Conservation (phyloP, 108 stramenopile genomes). For the Conticribra guillardii region DNA sequence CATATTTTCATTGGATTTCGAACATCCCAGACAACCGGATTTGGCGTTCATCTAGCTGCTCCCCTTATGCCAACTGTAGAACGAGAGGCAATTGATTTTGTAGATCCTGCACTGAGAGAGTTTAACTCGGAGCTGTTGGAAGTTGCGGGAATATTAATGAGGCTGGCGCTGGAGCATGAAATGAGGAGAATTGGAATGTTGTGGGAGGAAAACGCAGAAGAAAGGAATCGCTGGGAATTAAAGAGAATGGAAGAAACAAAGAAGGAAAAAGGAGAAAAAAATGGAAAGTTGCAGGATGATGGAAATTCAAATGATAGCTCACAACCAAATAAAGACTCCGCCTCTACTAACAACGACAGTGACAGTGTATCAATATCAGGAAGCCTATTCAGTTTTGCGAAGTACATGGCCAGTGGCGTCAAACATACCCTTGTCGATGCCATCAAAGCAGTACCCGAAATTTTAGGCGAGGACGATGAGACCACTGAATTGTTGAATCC, state of each 20-base stretch:
- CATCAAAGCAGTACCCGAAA: constrained; percentile 42
- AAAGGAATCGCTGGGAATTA: constrained; percentile 40
- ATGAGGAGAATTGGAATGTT: constrained; percentile 55
- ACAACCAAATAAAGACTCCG: constrained; percentile 3
- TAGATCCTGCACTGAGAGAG: constrained; percentile 68
- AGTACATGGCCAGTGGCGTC: constrained; percentile 79
- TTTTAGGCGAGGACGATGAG: constrained; percentile 55
- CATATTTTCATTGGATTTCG: constrained; percentile 83
- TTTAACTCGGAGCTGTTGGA: constrained; percentile 78
- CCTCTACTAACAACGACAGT: constrained; percentile 1
- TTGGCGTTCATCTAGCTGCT: constrained; percentile 78
- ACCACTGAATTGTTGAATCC: constrained; percentile 70
- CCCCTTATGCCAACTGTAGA: constrained; percentile 86
- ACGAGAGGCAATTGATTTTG: constrained; percentile 82
- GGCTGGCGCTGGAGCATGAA: constrained; percentile 67
- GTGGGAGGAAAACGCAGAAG: constrained; percentile 49
- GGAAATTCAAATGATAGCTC: constrained; percentile 17
- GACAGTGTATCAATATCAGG: constrained; percentile 33
- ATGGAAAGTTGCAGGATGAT: constrained; percentile 4
- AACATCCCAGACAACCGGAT: constrained; percentile 81
- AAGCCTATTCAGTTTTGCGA: constrained; percentile 73
- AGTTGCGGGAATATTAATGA: constrained; percentile 65
- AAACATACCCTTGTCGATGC: constrained; percentile 65
- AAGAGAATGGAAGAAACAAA: constrained; percentile 28
- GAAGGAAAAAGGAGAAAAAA: constrained; percentile 3